Evolutionary conservation across 495 filamentous ascomycete species (phyloP).

Genomic region (Talaromyces liani): DNA sequence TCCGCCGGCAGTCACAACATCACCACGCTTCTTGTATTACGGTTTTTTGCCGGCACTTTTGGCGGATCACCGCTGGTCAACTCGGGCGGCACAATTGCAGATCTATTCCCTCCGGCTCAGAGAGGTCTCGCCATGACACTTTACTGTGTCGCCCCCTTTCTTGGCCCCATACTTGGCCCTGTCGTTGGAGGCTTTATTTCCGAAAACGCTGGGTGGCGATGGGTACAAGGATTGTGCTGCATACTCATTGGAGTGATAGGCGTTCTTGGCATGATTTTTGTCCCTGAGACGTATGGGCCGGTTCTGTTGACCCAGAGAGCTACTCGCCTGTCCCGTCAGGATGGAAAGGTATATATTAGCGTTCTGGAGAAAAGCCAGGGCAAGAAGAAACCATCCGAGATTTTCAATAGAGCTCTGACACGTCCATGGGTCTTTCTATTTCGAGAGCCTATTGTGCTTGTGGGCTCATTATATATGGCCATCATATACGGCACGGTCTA

Average conservation of each 20-base stretch:
- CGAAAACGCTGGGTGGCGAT: slow-evolving; percentile 40
- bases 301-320: slow-evolving; percentile 54
- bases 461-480: slow-evolving; percentile 45
- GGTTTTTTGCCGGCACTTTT: slow-evolving; percentile 59
- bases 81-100: slow-evolving; percentile 49
- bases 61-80: slow-evolving; percentile 52
- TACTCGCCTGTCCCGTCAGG: slow-evolving; percentile 46
- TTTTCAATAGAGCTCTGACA: slow-evolving; percentile 12
- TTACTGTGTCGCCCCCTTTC: slow-evolving; percentile 45
- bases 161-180: slow-evolving; percentile 43
- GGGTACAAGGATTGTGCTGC: slow-evolving; percentile 43
- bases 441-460: slow-evolving; percentile 16
- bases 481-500: slow-evolving; percentile 61
- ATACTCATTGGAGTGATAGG: slow-evolving; percentile 38
- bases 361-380: slow-evolving; percentile 6
- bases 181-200: slow-evolving; percentile 48
- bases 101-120: slow-evolving; percentile 46
- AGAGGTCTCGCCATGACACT: slow-evolving; percentile 44
- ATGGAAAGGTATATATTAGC: slow-evolving; percentile 28
- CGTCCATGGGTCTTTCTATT: slow-evolving; percentile 19
- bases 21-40: slow-evolving; percentile 49
- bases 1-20: slow-evolving; percentile 50
- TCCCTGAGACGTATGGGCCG: slow-evolving; percentile 64
- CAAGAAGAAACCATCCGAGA: slow-evolving; percentile 4
- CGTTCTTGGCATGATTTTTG: slow-evolving; percentile 55